These are phyloP conservation scores for Leccinum truebloodii DNA, from an alignment of 768 basidiomycete genomes.

Conservation along the genomic window DNA sequence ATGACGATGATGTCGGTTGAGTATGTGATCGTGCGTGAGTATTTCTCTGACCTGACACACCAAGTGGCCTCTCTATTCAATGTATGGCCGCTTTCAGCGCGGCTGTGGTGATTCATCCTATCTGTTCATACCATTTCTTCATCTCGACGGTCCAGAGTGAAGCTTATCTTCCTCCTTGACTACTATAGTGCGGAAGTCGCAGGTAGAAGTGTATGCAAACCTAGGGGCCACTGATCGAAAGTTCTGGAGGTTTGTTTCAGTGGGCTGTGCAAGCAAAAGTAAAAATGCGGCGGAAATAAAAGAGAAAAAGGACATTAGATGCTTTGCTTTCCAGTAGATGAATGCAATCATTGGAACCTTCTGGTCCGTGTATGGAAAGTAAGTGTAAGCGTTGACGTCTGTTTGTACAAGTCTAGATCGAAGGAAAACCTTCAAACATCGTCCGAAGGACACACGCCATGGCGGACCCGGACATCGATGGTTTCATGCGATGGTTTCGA, in stretches of 20 bases:
- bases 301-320: too few relatives aligned
- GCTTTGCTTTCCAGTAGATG: too few relatives aligned
- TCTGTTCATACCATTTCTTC: background rate
- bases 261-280: too few relatives aligned
- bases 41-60: background rate
- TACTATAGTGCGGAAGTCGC: too few relatives aligned
- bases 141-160: background rate
- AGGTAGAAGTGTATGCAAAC: background rate
- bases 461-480: slow-evolving; percentile 21
- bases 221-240: background rate
- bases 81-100: background rate
- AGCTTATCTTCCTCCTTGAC: too few relatives aligned
- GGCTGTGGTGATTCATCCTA: too few relatives aligned
- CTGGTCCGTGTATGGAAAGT: background rate
- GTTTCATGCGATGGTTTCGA: slow-evolving; percentile 63
- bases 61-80: background rate
- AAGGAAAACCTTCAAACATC: background rate
- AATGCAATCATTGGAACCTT: too few relatives aligned
- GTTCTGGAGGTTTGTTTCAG: background rate
- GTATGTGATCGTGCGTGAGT: background rate
- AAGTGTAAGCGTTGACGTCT: slow-evolving; percentile 3
- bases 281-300: background rate
- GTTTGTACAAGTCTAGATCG: slow-evolving; percentile 2
- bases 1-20: background rate
- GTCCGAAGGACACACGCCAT: background rate